These are phyloP conservation scores for Mycena galopus DNA, from an alignment of 768 basidiomycete species.

Conservation along the genomic window DNA sequence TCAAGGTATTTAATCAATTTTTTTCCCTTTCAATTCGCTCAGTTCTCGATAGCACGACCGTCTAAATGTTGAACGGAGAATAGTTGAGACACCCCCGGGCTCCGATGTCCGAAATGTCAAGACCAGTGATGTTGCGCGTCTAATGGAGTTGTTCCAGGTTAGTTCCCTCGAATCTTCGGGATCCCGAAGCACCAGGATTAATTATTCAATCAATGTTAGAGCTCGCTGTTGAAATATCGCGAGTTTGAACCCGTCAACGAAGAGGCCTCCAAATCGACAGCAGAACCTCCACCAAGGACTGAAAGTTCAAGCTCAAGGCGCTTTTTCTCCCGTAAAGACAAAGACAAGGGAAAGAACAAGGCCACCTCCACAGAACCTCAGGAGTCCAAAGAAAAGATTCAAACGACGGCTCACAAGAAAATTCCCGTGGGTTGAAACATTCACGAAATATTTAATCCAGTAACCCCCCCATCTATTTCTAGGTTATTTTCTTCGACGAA, in stretches of 20 bases:
- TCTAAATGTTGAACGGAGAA: conserved; percentile 75
- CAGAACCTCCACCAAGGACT: conserved; percentile 1
- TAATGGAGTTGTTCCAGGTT: conserved; percentile 90
- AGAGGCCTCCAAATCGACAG: not conserved
- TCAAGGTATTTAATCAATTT: conserved; percentile 67
- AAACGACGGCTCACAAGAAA: conserved; percentile 64
- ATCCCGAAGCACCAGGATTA: not conserved
- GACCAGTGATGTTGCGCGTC: conserved; percentile 83
- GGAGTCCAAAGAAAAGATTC: conserved; percentile 47
- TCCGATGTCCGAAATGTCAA: conserved; percentile 65
- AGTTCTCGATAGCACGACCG: conserved; percentile 73
- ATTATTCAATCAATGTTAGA: conserved; percentile 52
- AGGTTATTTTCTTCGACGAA: conserved; percentile 86
- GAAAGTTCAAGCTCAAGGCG: conserved; percentile 17
- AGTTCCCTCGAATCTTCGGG: conserved; percentile 19
- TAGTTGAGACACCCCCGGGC: conserved; percentile 59
- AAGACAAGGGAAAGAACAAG: conserved; percentile 47
- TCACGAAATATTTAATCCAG: not conserved
- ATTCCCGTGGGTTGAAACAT: conserved; percentile 65
- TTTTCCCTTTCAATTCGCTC: conserved; percentile 14
- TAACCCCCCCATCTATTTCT: not conserved
- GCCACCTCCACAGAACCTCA: conserved; percentile 46
- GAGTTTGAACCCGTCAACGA: conserved; percentile 60
- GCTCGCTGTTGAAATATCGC: conserved; percentile 79
- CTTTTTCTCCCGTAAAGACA: conserved; percentile 51